A percentile compares a stretch with the other conserved stretches of the same genome.
These are phyloP conservation scores for Echium plantagineum DNA, from an alignment of 257 asterid genomes.

Conservation along the genomic window DNA sequence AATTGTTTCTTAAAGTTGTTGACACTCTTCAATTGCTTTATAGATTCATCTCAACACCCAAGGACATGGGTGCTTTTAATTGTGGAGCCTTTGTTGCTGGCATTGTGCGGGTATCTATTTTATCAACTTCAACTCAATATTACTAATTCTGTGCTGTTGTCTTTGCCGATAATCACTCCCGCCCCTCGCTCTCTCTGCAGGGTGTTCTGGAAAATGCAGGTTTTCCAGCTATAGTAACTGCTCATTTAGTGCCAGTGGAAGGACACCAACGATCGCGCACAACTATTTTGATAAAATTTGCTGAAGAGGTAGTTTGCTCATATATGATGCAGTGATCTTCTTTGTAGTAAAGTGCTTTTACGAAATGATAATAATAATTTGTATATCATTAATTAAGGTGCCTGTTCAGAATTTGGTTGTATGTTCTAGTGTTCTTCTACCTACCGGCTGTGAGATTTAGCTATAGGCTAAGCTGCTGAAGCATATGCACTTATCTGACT, in stretches of 20 bases:
- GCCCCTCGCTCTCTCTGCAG: conserved; percentile 24
- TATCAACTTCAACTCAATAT: conserved; percentile 7
- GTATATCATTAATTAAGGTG: too few relatives aligned
- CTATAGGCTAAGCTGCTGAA: too few relatives aligned
- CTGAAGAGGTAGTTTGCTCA: conserved; percentile 60
- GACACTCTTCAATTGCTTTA: conserved; percentile 10
- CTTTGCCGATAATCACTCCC: conserved; percentile 11
- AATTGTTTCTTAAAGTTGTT: conserved; percentile 8
- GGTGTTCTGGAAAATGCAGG: conserved; percentile 91
- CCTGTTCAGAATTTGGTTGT: too few relatives aligned
- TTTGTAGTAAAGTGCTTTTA: too few relatives aligned
- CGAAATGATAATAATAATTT: too few relatives aligned
- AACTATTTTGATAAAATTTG: conserved; percentile 88
- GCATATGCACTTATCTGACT: too few relatives aligned
- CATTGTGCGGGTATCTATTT: conserved; percentile 58
- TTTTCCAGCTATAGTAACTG: conserved; percentile 87
- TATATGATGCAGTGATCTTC: conserved; percentile 5
- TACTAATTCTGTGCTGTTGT: background rate
- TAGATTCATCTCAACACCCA: conserved; percentile 89
- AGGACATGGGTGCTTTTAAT: conserved; percentile 95
- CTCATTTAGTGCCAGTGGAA: conserved; percentile 94
- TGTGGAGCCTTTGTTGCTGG: conserved; percentile 99
- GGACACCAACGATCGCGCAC: conserved; percentile 93
- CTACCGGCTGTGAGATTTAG: too few relatives aligned
- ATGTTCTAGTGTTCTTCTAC: too few relatives aligned